Base-by-base conservation (phyloP, 2,329 filamentous ascomycete species). In the Fusarium citri region DNA sequence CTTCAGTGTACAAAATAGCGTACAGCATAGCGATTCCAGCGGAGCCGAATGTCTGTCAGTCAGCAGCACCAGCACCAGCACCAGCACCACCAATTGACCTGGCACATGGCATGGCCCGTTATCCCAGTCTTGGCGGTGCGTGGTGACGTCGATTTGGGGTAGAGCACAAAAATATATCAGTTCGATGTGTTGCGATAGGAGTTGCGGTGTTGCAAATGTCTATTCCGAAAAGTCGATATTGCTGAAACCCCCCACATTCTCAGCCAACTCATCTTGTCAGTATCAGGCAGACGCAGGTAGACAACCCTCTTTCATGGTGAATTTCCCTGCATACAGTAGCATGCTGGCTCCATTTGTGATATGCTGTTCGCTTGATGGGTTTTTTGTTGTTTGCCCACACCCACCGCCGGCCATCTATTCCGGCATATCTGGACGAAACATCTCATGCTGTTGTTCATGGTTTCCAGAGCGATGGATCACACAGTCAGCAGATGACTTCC, bases 71-170 rank as follows among this genome's bases (percentile, higher is more conserved):
- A 60, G 61, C 68, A 59, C 58, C 59, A 60, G 61, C 68, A 71
- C 34, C 34, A 59, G 41, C 50, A 61, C 58, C 59, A 60, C 68
- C 68, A 71, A 73, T 59, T 59, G 51, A 57, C 55, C 60, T 57
- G 71, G 66, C 66, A 71, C 70, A 73, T 67, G 62, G 23, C 62
- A 66, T 71, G 64, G 59, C 50, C 65, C 51, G 53, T 61, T 68
- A 53, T 64, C 55, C 55, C 55, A 49, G 54, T 54, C 69, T 72
- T 72, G 65, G 71, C 68, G 41, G 64, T 69, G 71, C 71, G 58
- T 55, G 55, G 70, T 75, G 73, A 75, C 73, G 73, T 75, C 73
- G 73, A 49, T 66, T 68, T 73, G 68, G 66, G 23, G 63, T 50
- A 70, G 58, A 60, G 28, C 46, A 64, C 49, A 59, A 53, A 50